Evolutionary conservation across 1,284 basidiomycete species (phyloP), one percentile per base, ranked within the genome.

Genomic region (Phellopilus nigrolimitatus): DNA sequence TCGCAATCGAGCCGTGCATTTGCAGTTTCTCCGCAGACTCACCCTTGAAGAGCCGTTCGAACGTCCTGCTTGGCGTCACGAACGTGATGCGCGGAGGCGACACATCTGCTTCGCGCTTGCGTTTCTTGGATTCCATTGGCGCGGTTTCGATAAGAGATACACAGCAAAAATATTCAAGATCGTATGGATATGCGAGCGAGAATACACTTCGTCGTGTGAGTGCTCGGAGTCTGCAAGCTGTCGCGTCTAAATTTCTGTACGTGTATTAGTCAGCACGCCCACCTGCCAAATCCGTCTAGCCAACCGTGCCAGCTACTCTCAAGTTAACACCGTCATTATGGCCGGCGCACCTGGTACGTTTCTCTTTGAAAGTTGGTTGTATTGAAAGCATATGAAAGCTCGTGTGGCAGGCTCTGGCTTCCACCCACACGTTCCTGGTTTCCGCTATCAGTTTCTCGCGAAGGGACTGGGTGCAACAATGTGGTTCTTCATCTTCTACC

Each of bases 401-500:
- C 40, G 49, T 50, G 60, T 51, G 41, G 44, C 40, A 81, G 81
- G 72, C 57, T 70, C 80, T 71, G 91, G 88, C 61, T 94, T 92
- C 63, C 75, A 91, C 67, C 91, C 91, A 36, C 90, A 91, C 67
- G 74, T 91, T 34, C 89, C 91, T 36, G 82, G 86, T 19, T 74
- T 83, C 61, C 79, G 76, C 63, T 81, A 92, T 69, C 81, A 79
- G 56, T 80, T 91, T 66, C 76, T 94, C 30, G 80, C 88, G 36
- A 94, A 93, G 69, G 80, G 82, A 47, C 74, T 95, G 52, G 93
- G 92, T 53, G 92, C 91, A 33, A 81, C 84, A 37, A 95, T 95
- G 92, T 95, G 91, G 91, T 95, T 95, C 82, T 97, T 94, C 77
- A 90, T 95, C 68, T 95, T 95, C 75, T 95, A 95, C 71, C 83